A percentile compares a stretch with the other conserved stretches of the same genome.
These are phyloP conservation scores for Mycena olivaceomarginata DNA, from an alignment of 768 basidiomycete species.

Conservation along the genomic window DNA sequence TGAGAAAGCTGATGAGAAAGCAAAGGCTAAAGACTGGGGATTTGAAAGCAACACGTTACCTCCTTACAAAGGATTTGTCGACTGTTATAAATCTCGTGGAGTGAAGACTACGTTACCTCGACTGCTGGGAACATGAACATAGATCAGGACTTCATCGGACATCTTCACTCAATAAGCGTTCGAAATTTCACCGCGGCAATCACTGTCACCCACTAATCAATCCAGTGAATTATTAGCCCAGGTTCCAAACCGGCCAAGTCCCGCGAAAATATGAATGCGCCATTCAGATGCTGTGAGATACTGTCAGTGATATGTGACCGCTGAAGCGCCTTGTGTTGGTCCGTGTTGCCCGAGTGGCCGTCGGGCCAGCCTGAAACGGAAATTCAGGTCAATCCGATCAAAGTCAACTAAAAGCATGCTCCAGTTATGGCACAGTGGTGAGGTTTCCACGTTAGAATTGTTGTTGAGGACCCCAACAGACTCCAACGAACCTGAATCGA, in stretches of 20 bases:
- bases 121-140: neutral
- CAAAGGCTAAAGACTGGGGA: neutral
- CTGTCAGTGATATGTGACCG: conserved; percentile 3
- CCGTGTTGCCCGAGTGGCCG: neutral
- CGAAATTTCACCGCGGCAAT: neutral
- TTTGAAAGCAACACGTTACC: neutral
- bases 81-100: neutral
- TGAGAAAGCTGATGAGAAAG: conserved; percentile 5
- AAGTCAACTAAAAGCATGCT: neutral
- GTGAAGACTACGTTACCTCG: conserved; percentile 1
- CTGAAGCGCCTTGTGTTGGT: neutral
- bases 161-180: conserved; percentile 2
- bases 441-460: neutral
- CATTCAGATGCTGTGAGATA: neutral
- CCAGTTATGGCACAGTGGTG: neutral
- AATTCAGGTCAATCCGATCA: conserved; percentile 4
- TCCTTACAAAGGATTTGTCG: conserved; percentile 7
- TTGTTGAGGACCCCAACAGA: neutral
- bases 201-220: neutral
- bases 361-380: neutral
- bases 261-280: neutral
- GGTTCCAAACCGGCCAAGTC: neutral
- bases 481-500: conserved; percentile 1
- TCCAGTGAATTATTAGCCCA: too few relatives aligned
- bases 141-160: neutral